Percentiles rank a stretch among this genome's conserved stretches.
Evolutionary conservation across 176 grass and related monocot genomes (phyloP).

Genomic region (Poa annua): DNA sequence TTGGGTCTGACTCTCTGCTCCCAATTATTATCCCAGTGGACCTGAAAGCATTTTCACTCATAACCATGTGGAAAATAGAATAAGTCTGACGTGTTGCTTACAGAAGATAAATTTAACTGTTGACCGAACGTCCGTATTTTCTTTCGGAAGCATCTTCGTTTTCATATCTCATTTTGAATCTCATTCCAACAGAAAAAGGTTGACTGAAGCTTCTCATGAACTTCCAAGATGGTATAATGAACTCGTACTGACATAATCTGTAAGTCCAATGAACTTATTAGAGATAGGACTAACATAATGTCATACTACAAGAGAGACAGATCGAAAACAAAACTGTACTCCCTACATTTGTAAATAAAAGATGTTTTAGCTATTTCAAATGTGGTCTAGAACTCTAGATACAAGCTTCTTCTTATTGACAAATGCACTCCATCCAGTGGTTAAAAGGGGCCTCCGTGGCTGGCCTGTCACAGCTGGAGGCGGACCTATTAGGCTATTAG

Average conservation of each 20-base stretch:
- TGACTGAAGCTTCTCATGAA: constrained; percentile 69
- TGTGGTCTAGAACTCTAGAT: no score
- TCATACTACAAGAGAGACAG: background rate
- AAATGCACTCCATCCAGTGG: constrained; percentile 99
- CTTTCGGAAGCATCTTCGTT: constrained; percentile 74
- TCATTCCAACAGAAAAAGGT: constrained; percentile 69
- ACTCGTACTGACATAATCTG: constrained; percentile 74
- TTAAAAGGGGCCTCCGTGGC: constrained; percentile 94
- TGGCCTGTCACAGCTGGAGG: no score
- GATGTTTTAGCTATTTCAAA: no score
- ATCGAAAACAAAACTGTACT: background rate
- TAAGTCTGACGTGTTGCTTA: background rate
- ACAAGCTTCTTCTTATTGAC: constrained; percentile 98
- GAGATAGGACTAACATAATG: constrained; percentile 6
- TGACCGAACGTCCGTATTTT: constrained; percentile 45
- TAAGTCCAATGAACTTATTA: constrained; percentile 39
- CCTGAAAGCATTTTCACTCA: constrained; percentile 40
- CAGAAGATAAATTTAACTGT: constrained; percentile 24
- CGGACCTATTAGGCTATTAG: no score
- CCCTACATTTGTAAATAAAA: no score
- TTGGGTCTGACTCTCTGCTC: constrained; percentile 62
- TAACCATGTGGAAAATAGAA: constrained; percentile 9
- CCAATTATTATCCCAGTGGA: constrained; percentile 76
- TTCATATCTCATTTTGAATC: constrained; percentile 81
- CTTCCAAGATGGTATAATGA: constrained; percentile 89